Evolutionary conservation across 805 yeast genomes (phyloP).

Genomic region (Cyberlindnera galapagoensis): DNA sequence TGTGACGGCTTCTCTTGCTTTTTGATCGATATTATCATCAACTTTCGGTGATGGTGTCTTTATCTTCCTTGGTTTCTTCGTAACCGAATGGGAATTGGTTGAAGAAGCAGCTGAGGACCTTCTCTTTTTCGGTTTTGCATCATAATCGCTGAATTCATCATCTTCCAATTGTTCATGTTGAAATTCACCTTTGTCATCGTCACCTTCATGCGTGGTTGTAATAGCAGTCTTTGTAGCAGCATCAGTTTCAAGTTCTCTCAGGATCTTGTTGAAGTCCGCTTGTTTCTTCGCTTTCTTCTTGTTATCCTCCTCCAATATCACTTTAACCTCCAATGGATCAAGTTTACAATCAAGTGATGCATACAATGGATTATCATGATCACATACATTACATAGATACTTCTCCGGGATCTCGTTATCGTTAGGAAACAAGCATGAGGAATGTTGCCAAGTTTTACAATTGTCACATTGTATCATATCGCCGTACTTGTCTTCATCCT

Average conservation of each 20-base stretch:
- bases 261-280: slow-evolving; percentile 1
- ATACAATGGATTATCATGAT: slow-evolving; percentile 28
- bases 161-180: slow-evolving; percentile 8
- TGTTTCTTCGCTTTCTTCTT: slow-evolving; percentile 8
- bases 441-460: slow-evolving; percentile 71
- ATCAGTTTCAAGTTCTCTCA: slow-evolving; percentile 9
- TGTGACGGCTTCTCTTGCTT: slow-evolving; percentile 33
- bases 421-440: slow-evolving; percentile 48
- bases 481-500: slow-evolving; percentile 43
- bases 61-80: slow-evolving; percentile 4
- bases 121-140: not conserved
- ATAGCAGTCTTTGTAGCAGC: slow-evolving; percentile 7
- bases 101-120: slow-evolving; percentile 22
- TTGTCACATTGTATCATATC: slow-evolving; percentile 60
- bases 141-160: slow-evolving; percentile 12
- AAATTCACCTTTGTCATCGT: slow-evolving; percentile 5
- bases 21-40: slow-evolving; percentile 12
- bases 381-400: slow-evolving; percentile 53
- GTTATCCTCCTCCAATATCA: slow-evolving; percentile 10
- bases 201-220: slow-evolving; percentile 35
- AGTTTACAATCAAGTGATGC: slow-evolving; percentile 27
- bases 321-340: slow-evolving; percentile 20
- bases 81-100: not conserved
- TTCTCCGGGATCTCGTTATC: slow-evolving; percentile 35
- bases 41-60: slow-evolving; percentile 3